Conservation (phyloP, 2,329 filamentous ascomycete genomes). For the Trichoderma citrinoviride region DNA sequence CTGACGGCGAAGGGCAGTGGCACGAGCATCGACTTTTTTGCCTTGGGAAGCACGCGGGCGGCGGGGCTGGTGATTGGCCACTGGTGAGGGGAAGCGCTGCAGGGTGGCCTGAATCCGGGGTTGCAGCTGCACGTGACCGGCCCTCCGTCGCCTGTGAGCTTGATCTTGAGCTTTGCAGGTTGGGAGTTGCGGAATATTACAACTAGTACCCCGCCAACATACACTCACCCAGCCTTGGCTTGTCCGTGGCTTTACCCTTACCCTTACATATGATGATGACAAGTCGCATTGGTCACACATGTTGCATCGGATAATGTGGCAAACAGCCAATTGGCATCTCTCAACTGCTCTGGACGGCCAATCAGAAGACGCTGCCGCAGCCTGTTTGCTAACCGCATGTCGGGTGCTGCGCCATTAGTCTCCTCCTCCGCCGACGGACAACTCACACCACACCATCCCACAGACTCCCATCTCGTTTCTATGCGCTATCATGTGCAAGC, state of each 20-base stretch:
- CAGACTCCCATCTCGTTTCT: not conserved
- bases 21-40: slow-evolving; percentile 26
- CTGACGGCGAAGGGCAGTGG: slow-evolving; percentile 25
- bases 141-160: not conserved
- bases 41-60: not conserved
- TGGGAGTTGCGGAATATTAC: too few relatives aligned
- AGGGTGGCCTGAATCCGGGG: slow-evolving; percentile 22
- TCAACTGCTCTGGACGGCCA: not conserved
- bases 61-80: slow-evolving; percentile 34
- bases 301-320: not conserved
- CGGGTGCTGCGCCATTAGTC: not conserved
- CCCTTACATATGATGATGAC: not conserved
- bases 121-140: slow-evolving; percentile 16
- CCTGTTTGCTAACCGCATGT: not conserved
- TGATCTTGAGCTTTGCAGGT: not conserved
- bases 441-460: not conserved
- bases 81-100: slow-evolving; percentile 31
- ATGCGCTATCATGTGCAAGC: not conserved
- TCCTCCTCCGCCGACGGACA: not conserved
- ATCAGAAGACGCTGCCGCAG: not conserved
- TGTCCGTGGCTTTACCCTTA: too few relatives aligned
- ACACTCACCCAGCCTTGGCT: not conserved
- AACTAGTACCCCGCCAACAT: not conserved
- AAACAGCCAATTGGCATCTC: not conserved
- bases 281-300: not conserved